Evolutionary conservation across 2,329 filamentous ascomycete genomes (phyloP).

Genomic region (Coniochaeta sp.): DNA sequence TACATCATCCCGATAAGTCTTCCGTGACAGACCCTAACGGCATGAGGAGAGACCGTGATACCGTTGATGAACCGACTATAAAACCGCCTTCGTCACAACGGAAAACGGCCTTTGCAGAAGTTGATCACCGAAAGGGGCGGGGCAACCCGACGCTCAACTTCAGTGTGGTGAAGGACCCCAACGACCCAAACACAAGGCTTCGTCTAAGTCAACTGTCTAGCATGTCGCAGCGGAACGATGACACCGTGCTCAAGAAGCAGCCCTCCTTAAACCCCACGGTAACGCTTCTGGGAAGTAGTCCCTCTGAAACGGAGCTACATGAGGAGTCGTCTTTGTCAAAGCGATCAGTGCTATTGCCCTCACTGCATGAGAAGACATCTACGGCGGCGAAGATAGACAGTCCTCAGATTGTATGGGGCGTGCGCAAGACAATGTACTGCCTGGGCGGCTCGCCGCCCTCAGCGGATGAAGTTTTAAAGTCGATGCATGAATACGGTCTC

Average conservation of each 20-base stretch:
- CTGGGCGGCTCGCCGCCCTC: constrained; percentile 25
- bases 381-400: neutral
- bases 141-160: constrained; percentile 49
- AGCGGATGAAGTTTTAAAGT: constrained; percentile 38
- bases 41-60: too few relatives aligned
- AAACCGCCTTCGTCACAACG: constrained; percentile 13
- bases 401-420: constrained; percentile 9
- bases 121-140: constrained; percentile 21
- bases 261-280: constrained; percentile 21
- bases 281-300: neutral
- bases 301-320: neutral
- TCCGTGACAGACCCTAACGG: neutral
- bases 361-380: neutral
- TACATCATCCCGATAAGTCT: neutral
- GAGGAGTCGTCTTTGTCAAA: neutral
- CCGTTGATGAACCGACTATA: neutral
- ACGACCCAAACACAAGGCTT: constrained; percentile 53
- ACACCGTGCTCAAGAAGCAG: constrained; percentile 22
- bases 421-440: constrained; percentile 19
- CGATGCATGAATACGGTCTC: constrained; percentile 47
- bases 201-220: constrained; percentile 59
- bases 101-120: constrained; percentile 19
- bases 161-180: constrained; percentile 69
- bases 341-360: neutral
- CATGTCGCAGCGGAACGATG: constrained; percentile 39